Evolutionary conservation across 2,329 filamentous ascomycete genomes (phyloP), one percentile per base, ranked within the genome.

Genomic region (Venturia pyrina): DNA sequence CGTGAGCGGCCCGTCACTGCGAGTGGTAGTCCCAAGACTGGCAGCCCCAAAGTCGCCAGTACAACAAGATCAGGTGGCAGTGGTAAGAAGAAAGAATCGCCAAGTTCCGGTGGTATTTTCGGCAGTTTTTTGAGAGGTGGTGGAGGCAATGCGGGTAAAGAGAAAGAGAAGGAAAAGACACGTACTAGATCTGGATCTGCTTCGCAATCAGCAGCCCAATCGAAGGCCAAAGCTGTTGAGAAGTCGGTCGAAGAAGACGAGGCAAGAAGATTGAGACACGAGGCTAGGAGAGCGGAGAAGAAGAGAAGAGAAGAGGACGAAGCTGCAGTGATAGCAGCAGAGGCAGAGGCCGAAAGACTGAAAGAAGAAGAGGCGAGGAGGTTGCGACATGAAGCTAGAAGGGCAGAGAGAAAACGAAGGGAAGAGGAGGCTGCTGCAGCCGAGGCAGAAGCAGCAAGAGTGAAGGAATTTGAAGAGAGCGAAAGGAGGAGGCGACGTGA

Each of bases 401-500:
- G 40, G n/a, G 60, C 60, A 32, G 60, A 62, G 43, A 43, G 37
- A 11, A 62, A 62, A 21, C 24, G 37, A 62, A 24, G 60, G 21
- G 60, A 62, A 44, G 40, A 41, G n/a, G 60, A 44, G 40, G 53
- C 28, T 34, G 60, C 60, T 59, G 53, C 37, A 37, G 53, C 28
- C 28, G 8, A 59, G 17, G 17, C 6, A 19, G 28, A n/a, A n/a
- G 53, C 48, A 32, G 24, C 24, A 28, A 53, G 21, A 28, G 7
- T n/a, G 21, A 28, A n/a, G 48, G 21, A 53, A 53, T 11, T 53
- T 28, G 48, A 59, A 37, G 53, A 59, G 15, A 37, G 53, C 53
- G 53, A 62, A 7, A 62, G 60, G n/a, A 62, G n/a, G 44, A 43
- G 40, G n/a, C 37, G 60, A 24, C 60, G 37, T 28, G 60, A 62